Conservation (phyloP, 2,329 filamentous ascomycete genomes). For the Penicillium sp. region DNA sequence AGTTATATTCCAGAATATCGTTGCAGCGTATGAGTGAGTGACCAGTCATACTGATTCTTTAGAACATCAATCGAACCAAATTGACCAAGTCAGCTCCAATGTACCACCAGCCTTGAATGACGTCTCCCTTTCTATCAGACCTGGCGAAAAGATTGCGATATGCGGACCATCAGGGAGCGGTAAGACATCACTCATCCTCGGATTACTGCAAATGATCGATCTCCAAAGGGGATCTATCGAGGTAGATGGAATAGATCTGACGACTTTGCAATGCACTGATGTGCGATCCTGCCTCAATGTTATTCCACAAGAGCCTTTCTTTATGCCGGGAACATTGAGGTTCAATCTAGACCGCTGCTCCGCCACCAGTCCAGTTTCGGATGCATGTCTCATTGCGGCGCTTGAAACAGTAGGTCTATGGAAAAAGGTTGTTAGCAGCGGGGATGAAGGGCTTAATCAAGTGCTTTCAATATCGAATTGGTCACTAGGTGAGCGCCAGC, state of each 20-base stretch:
- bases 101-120: slow-evolving; percentile 22
- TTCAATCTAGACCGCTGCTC: slow-evolving; percentile 30
- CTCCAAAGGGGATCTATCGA: slow-evolving; percentile 24
- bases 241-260: slow-evolving; percentile 27
- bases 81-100: background rate
- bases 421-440: slow-evolving; percentile 13
- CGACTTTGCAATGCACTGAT: slow-evolving; percentile 10
- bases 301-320: slow-evolving; percentile 29
- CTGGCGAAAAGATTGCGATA: slow-evolving; percentile 33
- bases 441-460: slow-evolving; percentile 23
- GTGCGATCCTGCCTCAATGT: slow-evolving; percentile 23
- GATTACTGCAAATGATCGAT: slow-evolving; percentile 27
- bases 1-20: slow-evolving; percentile 17
- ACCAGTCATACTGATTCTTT: background rate
- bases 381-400: slow-evolving; percentile 23
- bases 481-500: slow-evolving; percentile 70
- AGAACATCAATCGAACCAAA: background rate
- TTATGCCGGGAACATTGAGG: slow-evolving; percentile 25
- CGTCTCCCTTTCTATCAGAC: slow-evolving; percentile 25
- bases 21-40: slow-evolving; percentile 9
- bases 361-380: slow-evolving; percentile 24
- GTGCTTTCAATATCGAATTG: slow-evolving; percentile 48
- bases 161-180: slow-evolving; percentile 28
- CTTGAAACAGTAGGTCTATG: slow-evolving; percentile 27
- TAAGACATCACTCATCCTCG: slow-evolving; percentile 24